A percentile compares a stretch with the other conserved stretches of the same genome.
phyloP scores from a whole-genome alignment of 2,329 filamentous ascomycete genomes.

The Talaromyces atroroseus region DNA sequence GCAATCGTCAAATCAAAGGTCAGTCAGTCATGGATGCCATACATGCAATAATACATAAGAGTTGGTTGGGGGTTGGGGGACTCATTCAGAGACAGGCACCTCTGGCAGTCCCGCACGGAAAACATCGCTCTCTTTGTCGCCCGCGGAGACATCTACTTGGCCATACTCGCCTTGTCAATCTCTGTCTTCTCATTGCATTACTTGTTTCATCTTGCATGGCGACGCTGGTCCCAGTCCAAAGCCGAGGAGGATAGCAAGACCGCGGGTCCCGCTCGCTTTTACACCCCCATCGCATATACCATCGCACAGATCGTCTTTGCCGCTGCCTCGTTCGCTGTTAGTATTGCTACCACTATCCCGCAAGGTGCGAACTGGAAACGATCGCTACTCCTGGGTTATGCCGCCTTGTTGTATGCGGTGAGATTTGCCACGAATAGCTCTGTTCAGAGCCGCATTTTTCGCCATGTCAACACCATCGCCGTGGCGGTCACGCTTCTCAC shows the following conservation, averaged over 20 bases:
- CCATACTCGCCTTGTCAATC: constrained; percentile 18
- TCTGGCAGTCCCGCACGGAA: constrained; percentile 23
- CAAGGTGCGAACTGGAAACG: constrained; percentile 12
- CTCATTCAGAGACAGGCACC: neutral
- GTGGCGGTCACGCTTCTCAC: constrained; percentile 18
- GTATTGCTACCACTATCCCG: neutral
- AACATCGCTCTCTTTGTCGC: constrained; percentile 21
- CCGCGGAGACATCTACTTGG: constrained; percentile 22
- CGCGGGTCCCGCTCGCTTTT: constrained; percentile 5
- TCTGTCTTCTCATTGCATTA: constrained; percentile 15
- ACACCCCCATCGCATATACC: constrained; percentile 10
- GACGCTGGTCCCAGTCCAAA: constrained; percentile 7
- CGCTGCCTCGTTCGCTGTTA: constrained; percentile 6
- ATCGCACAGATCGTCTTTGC: constrained; percentile 10
- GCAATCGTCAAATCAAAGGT: neutral
- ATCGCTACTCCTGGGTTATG: constrained; percentile 21
- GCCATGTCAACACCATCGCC: constrained; percentile 22
- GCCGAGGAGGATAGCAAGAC: constrained; percentile 5
- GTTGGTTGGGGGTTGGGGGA: neutral
- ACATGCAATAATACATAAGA: no score
- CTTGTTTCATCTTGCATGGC: constrained; percentile 11
- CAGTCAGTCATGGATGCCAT: neutral
- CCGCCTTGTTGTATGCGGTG: constrained; percentile 18
- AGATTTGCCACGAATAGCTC: constrained; percentile 17
- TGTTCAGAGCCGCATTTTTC: constrained; percentile 16